Base-by-base conservation (phyloP, 345 rosid species). In the Cardamine resedifolia region DNA sequence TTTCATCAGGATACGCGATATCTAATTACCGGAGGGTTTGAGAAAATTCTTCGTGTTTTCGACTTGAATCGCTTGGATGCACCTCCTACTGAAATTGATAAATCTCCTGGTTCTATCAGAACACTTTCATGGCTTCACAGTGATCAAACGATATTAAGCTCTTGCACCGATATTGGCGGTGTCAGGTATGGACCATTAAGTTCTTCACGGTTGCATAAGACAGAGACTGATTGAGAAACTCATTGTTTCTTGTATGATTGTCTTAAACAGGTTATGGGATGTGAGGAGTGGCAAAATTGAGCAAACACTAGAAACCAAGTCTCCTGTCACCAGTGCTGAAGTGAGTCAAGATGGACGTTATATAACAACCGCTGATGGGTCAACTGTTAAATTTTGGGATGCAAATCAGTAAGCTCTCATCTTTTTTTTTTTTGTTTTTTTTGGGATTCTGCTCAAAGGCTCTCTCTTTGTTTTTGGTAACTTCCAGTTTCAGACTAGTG, bases 271-370 rank as follows among this genome's bases (percentile, higher is more conserved):
- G 84, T 82, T 94, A 69, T 94, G 96, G 97, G 98, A 94, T 76
- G 79, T 87, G 50, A 87, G 97, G 80, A 91, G 96, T 79, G 96
- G 96, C 10, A 80, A 88, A 67, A 89, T 91, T 69, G 87, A 89
- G 51, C 95, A 87, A 66, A 91, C 93, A 23, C 84, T 94, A 49
- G 97, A 89, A 58, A 94, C 98, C 26, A 85, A 82, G 71, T 91
- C 91, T 63, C 83, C 97, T 52, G 96, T 89, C 34, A 94, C 98
- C 9, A 87, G 96, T 80, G 87, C 96, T 70, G 98, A 94, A 85
- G 97, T 94, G 74, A 91, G 98, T 80, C 96, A 84, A 83, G 97
- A 91, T 81, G 96, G 97, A 8, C 93, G 96, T 9, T 91, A 88
- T 74, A 91, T 94, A 58, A 89, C 95, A 8, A 94, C 98, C 39